Base-by-base conservation (phyloP, 805 yeast genomes). In the Sugiyamaella smithiae region DNA sequence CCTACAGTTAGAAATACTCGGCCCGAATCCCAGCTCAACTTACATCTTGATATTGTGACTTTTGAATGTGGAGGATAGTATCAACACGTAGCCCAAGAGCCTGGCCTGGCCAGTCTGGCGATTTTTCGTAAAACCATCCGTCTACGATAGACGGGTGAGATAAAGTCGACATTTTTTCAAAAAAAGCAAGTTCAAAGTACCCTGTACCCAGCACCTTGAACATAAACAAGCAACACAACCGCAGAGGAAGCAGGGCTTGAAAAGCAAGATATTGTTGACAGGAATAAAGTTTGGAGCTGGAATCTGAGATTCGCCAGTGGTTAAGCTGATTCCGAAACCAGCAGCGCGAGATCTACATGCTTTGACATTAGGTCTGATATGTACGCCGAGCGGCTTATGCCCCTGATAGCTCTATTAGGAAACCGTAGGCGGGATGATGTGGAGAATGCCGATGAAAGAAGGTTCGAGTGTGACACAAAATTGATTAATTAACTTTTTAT, bases 101-200 rank as follows among this genome's bases (percentile, higher is more conserved):
- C 77, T 90, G 96, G 57, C 99, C 99, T 25, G 99, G 98, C 95
- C 97, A 91, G 66, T 95, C 87, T 69, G 90, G 88, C 58, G 96
- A 86, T 67, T 86, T 76, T 71, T 91, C 99, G 62, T 91, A 82
- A 74, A 91, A 91, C 99, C 99, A 91, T 64, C 97, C 97, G 70
- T 93, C 89, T 38, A 28, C 33, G 11, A 54, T 45, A 1, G 49
- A 12, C 14, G 51, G 51, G 37, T 54, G 57, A 8, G 49, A 20
- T 5, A 19, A 5, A 8, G 7, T 11, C 9, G 29, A 26, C 29
- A 26, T 26, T 26, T n/a, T n/a, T n/a, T n/a, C n/a, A n/a, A n/a
- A n/a, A n/a, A n/a, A n/a, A n/a, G n/a, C n/a, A n/a, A n/a, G n/a
- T n/a, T n/a, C n/a, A n/a, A n/a, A n/a, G n/a, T n/a, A n/a, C n/a